These are phyloP conservation scores for Suhomyces atakaporum DNA, from an alignment of 1,139 yeast species.

Conservation along the genomic window DNA sequence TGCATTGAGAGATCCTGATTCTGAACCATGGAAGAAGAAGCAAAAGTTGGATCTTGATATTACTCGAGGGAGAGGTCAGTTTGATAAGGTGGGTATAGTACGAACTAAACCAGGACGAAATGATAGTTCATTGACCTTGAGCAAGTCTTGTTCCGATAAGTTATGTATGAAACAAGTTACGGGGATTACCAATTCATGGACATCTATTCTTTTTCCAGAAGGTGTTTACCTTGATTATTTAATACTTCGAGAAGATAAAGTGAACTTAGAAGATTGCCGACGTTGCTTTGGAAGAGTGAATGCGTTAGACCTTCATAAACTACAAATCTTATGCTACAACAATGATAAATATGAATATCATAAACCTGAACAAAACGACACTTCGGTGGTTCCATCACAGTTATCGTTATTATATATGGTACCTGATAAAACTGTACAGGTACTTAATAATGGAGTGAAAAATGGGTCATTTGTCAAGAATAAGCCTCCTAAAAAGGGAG, in stretches of 20 bases:
- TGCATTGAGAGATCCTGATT: constrained; percentile 16
- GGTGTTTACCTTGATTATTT: constrained; percentile 53
- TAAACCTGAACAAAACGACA: constrained; percentile 20
- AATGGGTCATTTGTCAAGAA: constrained; percentile 52
- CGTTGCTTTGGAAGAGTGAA: constrained; percentile 48
- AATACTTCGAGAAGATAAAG: constrained; percentile 49
- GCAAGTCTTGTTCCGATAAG: constrained; percentile 91
- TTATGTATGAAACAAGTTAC: constrained; percentile 62
- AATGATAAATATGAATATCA: constrained; percentile 29
- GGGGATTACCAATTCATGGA: constrained; percentile 59
- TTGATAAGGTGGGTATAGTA: constrained; percentile 58
- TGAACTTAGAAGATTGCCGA: constrained; percentile 35
- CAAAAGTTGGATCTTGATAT: constrained; percentile 8
- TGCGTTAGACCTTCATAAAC: constrained; percentile 12
- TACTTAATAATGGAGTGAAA: constrained; percentile 54
- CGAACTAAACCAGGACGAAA: constrained; percentile 90
- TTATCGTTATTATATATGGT: constrained; percentile 37
- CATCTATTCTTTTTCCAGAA: constrained; percentile 42
- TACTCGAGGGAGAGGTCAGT: constrained; percentile 66
- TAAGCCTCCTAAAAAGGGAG: constrained; percentile 45
- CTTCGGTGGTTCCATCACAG: constrained; percentile 33
- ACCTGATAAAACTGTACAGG: constrained; percentile 33
- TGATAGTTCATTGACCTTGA: constrained; percentile 68
- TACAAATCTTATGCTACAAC: constrained; percentile 26
- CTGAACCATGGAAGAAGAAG: constrained; percentile 17